Evolutionary conservation across 306 rosid genomes (phyloP), one percentile per base, ranked within the genome.

Genomic region (Trichosanthes cucumerina): DNA sequence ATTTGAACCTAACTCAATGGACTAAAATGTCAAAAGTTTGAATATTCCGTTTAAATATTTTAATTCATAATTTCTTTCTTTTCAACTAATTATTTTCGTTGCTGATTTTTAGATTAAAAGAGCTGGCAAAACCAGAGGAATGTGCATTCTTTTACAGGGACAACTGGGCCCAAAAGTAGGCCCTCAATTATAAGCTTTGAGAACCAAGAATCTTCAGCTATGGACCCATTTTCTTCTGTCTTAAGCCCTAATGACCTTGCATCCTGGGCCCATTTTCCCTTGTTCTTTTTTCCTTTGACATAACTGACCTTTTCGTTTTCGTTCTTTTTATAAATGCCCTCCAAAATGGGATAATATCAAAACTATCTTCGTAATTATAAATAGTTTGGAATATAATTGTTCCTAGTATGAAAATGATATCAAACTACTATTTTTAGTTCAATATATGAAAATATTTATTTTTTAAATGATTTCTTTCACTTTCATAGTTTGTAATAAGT

Each of bases 121-220:
- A 26, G 36, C n/a, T 6, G 39, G 15, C 9, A 28, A 28, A 14
- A 60, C 33, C 53, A 41, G 75, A 21, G 52, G 53, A 41, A 41
- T 11, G 5, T 70, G 76, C 56, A 70, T 70, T 11, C 23, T 15
- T 46, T 7, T 15, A 13, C 33, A 72, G 58, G 3, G 34, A 12
- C 38, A 47, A 7, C 19, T 72, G 77, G 58, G 77, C 56, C 76
- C 76, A 47, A 44, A 23, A 46, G 56, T 43, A 43, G 76, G 76
- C 21, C 57, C 56, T 44, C 13, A 46, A 46, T 68, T 0, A 69
- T 69, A 24, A 14, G 54, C 72, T 41, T 36, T 72, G 21, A 15
- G 77, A 72, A 46, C 58, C 58, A 72, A 43, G n/a, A 71, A 23
- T 12, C 38, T 70, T 72, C 19, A 70, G 9, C 58, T 14, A 72